Base-by-base conservation (phyloP, 345 rosid genomes). In the Sonneratia caseolaris region DNA sequence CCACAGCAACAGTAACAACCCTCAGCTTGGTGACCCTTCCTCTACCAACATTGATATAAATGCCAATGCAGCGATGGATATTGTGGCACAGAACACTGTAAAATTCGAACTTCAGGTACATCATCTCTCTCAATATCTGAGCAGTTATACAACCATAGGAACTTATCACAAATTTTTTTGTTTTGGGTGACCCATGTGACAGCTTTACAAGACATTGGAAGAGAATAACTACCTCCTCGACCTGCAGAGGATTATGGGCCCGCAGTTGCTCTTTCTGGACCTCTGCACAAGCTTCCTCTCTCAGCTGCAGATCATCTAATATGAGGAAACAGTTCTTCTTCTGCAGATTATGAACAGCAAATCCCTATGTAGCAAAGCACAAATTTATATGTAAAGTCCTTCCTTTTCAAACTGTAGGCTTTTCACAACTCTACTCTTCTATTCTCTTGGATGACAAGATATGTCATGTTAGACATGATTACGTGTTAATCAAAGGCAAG, bases 61-160 rank as follows among this genome's bases (percentile, higher is more conserved):
- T 35, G 37, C 38, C 38, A 81, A 48, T 88, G 86, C 56, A 76
- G 81, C 68, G 68, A 93, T 82, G 76, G 87, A 81, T 45, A 86
- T 83, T 37, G 79, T 76, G 78, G 72, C 86, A 47, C 80, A 82
- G 13, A 87, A 89, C 79, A 86, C 93, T 19, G 87, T 95, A 75
- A 90, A 92, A 85, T 92, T 95, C 73, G 97, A 91, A 84, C 86
- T 92, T 76, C 94, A 95, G 98, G 99, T 92, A 83, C 66, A 55
- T 64, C 71, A 79, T 59, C 67, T 3, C 37, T 61, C 4, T 61
- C 9, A 21, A 67, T 9, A 67, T 11, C 22, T 21, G 9, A 22
- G 14, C 66, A 62, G 32, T 13, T 62, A 11, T 35, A 62, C 5
- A 14, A 14, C 10, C 5, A 62, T 27, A 3, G 66, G 19, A 27